Conservation (phyloP, 2,329 filamentous ascomycete genomes). For the Penicillium sp. region DNA sequence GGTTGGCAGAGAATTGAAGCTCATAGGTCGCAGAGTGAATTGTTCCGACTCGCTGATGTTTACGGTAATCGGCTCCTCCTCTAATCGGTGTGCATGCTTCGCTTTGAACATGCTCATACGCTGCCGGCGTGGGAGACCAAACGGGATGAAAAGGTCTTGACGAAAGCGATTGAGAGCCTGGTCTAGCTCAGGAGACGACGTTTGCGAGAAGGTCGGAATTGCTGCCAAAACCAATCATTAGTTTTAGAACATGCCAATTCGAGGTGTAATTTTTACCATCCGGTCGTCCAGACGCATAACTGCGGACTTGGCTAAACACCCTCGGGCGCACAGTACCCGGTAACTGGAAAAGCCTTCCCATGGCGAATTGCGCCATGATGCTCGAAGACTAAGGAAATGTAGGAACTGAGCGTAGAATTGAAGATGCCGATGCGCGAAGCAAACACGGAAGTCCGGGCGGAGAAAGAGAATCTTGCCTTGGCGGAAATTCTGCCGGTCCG, state of each 20-base stretch:
- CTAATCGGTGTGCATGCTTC: constrained; percentile 32
- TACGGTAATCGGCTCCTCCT: constrained; percentile 39
- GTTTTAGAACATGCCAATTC: constrained; percentile 1
- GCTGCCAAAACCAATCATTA: constrained; percentile 21
- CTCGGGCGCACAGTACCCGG: constrained; percentile 32
- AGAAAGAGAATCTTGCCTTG: constrained; percentile 31
- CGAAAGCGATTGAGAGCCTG: constrained; percentile 39
- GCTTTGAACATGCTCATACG: constrained; percentile 38
- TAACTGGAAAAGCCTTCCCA: constrained; percentile 37
- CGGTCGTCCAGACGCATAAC: constrained; percentile 29
- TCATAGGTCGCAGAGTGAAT: constrained; percentile 37
- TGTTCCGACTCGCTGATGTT: constrained; percentile 37
- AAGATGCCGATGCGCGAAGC: no score
- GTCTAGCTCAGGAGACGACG: constrained; percentile 39
- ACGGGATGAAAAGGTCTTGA: constrained; percentile 42
- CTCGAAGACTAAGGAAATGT: not conserved
- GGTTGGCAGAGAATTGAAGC: constrained; percentile 29
- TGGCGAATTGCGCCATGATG: constrained; percentile 37
- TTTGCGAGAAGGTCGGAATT: constrained; percentile 38
- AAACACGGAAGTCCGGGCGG: constrained; percentile 9
- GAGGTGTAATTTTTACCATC: constrained; percentile 16
- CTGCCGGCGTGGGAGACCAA: constrained; percentile 34
- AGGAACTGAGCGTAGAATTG: not conserved
- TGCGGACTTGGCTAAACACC: constrained; percentile 27
- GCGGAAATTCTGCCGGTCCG: constrained; percentile 37